Evolutionary conservation across 257 asterid species (phyloP).

Genomic region (Datura wrightii): DNA sequence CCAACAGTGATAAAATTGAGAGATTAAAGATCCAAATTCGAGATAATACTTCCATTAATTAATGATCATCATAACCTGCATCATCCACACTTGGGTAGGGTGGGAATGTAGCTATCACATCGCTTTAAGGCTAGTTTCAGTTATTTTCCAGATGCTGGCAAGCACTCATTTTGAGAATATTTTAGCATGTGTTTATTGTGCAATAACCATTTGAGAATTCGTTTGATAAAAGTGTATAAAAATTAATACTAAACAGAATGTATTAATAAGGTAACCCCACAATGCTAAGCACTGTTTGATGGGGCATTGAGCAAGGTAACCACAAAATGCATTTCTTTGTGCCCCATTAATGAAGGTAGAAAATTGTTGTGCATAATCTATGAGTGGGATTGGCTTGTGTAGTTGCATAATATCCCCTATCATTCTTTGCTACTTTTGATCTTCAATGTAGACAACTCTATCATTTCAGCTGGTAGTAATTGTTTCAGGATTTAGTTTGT

Average conservation of each 20-base stretch:
- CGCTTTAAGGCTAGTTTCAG: not conserved
- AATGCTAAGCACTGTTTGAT: not conserved
- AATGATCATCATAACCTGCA: too few species aligned
- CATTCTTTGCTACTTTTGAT: not conserved
- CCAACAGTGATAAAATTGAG: too few species aligned
- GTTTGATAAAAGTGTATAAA: too few species aligned
- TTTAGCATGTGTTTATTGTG: constrained; percentile 12
- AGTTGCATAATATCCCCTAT: not conserved
- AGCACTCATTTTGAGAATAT: not conserved
- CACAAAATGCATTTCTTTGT: not conserved
- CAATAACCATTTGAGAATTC: too few species aligned
- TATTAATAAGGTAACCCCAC: not conserved
- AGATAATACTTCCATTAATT: too few species aligned
- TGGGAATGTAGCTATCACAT: not conserved
- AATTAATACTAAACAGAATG: too few species aligned
- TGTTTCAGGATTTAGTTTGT: not conserved
- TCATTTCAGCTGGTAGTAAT: not conserved
- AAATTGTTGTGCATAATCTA: not conserved
- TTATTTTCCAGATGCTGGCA: too few species aligned
- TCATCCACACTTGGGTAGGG: too few species aligned
- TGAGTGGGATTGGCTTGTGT: not conserved
- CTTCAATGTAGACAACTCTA: not conserved
- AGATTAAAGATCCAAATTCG: too few species aligned
- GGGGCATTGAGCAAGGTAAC: not conserved
- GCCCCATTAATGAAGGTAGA: constrained; percentile 8